phyloP scores from a whole-genome alignment of 2,329 filamentous ascomycete genomes.

The Verticillium isaacii region DNA sequence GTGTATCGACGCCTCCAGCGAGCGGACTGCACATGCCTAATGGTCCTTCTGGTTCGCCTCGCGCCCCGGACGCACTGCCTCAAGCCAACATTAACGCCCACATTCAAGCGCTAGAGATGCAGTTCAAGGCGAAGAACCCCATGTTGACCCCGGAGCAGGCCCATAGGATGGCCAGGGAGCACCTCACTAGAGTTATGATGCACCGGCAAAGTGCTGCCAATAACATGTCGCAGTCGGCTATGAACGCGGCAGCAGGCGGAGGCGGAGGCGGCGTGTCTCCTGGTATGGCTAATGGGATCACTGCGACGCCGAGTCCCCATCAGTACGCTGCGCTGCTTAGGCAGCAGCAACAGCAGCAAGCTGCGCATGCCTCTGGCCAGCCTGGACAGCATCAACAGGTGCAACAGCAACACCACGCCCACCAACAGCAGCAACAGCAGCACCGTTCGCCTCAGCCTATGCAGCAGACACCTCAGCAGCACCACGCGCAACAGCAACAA shows the following conservation, averaged over 20 bases:
- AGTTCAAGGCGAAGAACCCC: slow-evolving; percentile 47
- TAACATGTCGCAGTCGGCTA: slow-evolving; percentile 40
- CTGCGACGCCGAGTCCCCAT: slow-evolving; percentile 47
- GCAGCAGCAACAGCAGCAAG: slow-evolving; percentile 50
- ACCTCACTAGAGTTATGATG: slow-evolving; percentile 42
- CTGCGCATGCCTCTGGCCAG: slow-evolving; percentile 23
- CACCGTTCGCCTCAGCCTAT: slow-evolving; percentile 10
- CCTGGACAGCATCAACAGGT: slow-evolving; percentile 18
- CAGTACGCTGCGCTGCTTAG: slow-evolving; percentile 56
- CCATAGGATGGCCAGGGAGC: slow-evolving; percentile 46
- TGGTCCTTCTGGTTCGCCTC: slow-evolving; percentile 38
- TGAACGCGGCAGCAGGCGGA: slow-evolving; percentile 50
- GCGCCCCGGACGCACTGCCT: slow-evolving; percentile 33
- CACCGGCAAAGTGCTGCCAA: slow-evolving; percentile 30
- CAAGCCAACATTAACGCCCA: slow-evolving; percentile 45
- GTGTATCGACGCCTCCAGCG: slow-evolving; percentile 39
- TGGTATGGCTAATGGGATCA: slow-evolving; percentile 42
- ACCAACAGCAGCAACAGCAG: slow-evolving; percentile 19
- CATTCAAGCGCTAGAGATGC: slow-evolving; percentile 46
- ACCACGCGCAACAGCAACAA: slow-evolving; percentile 10
- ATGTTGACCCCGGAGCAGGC: slow-evolving; percentile 43
- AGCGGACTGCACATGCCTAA: slow-evolving; percentile 41
- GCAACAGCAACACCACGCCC: slow-evolving; percentile 18
- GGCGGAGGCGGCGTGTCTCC: slow-evolving; percentile 25
- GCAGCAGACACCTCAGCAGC: slow-evolving; percentile 7